A percentile compares a stretch with the other conserved stretches of the same genome.
Evolutionary conservation across 2,329 filamentous ascomycete species (phyloP).

Genomic region (Penicillium crustosum): DNA sequence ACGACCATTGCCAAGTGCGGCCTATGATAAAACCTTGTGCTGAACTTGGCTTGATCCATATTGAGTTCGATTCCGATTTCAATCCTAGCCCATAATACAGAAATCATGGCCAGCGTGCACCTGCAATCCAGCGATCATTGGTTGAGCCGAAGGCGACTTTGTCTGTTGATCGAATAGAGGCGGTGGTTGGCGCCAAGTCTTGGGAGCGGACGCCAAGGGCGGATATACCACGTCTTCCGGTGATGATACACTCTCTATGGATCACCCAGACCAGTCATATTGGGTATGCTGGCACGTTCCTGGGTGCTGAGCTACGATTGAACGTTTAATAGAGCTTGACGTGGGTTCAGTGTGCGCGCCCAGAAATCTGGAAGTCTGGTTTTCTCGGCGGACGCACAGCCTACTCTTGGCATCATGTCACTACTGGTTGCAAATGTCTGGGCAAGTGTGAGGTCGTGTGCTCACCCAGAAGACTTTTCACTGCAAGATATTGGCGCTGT

Average conservation of each 20-base stretch:
- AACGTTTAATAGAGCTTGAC: conserved; percentile 1
- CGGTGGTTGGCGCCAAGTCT: conserved; percentile 6
- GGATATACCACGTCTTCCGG: conserved; percentile 4
- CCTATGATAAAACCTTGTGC: neutral
- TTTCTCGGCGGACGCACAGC: conserved; percentile 7
- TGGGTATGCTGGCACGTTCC: conserved; percentile 1
- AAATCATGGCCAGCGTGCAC: conserved; percentile 3
- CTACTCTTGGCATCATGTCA: conserved; percentile 7
- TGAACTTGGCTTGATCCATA: neutral
- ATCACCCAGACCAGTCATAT: neutral
- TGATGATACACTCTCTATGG: neutral
- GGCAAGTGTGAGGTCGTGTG: neutral
- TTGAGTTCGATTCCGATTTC: neutral
- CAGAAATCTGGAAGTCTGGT: conserved; percentile 8
- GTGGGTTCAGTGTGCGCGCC: conserved; percentile 1
- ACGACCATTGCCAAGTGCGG: conserved; percentile 9
- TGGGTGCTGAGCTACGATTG: conserved; percentile 4
- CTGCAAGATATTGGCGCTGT: neutral
- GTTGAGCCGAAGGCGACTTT: neutral
- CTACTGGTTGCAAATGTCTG: neutral
- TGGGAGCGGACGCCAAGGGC: conserved; percentile 12
- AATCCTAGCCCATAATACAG: neutral
- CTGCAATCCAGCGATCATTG: neutral
- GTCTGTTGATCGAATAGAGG: neutral
- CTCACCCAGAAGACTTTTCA: neutral